These are phyloP conservation scores for Penicilliopsis zonata DNA, from an alignment of 495 filamentous ascomycete genomes.

Conservation along the genomic window DNA sequence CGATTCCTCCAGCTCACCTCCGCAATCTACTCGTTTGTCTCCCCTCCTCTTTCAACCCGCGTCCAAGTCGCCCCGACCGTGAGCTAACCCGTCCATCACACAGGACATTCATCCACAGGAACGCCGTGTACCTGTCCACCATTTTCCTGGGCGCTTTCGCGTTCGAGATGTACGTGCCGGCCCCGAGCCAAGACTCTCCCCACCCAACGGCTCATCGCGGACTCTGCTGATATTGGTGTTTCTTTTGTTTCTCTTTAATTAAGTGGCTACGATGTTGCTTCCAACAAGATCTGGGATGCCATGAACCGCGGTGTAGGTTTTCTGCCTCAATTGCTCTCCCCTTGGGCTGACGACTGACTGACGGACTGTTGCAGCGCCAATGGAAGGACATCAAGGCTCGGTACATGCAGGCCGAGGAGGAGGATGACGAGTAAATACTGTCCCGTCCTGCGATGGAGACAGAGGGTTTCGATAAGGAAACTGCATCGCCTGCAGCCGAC, in stretches of 20 bases:
- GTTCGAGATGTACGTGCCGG: constrained; percentile 89
- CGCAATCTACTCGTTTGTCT: constrained; percentile 73
- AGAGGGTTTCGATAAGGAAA: too few species aligned
- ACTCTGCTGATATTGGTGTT: constrained; percentile 5
- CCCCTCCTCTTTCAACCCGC: constrained; percentile 14
- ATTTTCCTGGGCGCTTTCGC: constrained; percentile 84
- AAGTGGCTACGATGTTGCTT: constrained; percentile 64
- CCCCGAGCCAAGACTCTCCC: constrained; percentile 3
- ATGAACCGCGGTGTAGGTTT: constrained; percentile 77
- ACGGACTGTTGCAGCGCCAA: constrained; percentile 61
- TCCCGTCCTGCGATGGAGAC: not conserved
- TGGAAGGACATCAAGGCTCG: constrained; percentile 97
- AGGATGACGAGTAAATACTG: constrained; percentile 39
- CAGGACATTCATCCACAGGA: constrained; percentile 74
- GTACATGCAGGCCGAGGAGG: constrained; percentile 56
- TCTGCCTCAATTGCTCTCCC: not conserved
- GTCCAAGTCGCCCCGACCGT: not conserved
- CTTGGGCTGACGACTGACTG: constrained; percentile 10
- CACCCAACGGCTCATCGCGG: constrained; percentile 5
- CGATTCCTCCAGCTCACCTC: constrained; percentile 36
- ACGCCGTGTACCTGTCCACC: constrained; percentile 70
- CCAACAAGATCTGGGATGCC: constrained; percentile 79
- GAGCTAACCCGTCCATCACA: constrained; percentile 13
- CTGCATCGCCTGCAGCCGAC: too few species aligned
- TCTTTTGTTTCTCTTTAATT: constrained; percentile 1